These are phyloP conservation scores for Bacidia gigantensis DNA, from an alignment of 495 filamentous ascomycete species.

Conservation along the genomic window DNA sequence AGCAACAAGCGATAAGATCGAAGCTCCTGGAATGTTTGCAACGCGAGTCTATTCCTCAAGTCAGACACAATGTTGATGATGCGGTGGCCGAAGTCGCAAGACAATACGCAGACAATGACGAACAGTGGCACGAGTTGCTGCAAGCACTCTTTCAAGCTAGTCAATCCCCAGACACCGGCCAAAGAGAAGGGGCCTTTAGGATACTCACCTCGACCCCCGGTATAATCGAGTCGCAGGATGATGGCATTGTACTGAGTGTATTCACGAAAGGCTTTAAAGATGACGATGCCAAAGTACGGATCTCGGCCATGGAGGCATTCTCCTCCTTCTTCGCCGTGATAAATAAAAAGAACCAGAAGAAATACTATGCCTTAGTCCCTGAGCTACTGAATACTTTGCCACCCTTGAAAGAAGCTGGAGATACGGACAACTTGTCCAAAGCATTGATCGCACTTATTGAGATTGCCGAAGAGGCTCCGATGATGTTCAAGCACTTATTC, in stretches of 20 bases:
- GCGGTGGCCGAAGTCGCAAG: constrained; percentile 89
- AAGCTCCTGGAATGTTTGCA: constrained; percentile 68
- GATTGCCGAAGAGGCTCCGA: constrained; percentile 75
- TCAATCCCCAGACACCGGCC: constrained; percentile 62
- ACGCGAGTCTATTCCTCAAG: constrained; percentile 50
- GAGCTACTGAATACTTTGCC: constrained; percentile 86
- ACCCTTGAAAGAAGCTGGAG: constrained; percentile 76
- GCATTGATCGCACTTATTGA: constrained; percentile 85
- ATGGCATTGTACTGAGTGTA: constrained; percentile 66
- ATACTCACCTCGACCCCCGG: constrained; percentile 92
- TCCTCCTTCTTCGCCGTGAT: constrained; percentile 88
- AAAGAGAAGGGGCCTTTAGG: constrained; percentile 81
- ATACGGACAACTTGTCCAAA: constrained; percentile 79
- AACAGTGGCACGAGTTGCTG: constrained; percentile 84
- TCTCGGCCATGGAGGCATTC: constrained; percentile 93
- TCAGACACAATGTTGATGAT: constrained; percentile 92
- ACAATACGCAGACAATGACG: constrained; percentile 86
- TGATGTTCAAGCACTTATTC: constrained; percentile 94
- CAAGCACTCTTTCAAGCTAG: constrained; percentile 75
- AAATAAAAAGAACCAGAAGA: constrained; percentile 67
- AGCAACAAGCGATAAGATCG: constrained; percentile 61
- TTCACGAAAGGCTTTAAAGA: constrained; percentile 91
- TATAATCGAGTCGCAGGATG: constrained; percentile 92
- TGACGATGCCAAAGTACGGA: constrained; percentile 61
- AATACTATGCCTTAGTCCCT: constrained; percentile 75